Base-by-base conservation (phyloP, 1,284 basidiomycete genomes). In the Fomes fomentarius region DNA sequence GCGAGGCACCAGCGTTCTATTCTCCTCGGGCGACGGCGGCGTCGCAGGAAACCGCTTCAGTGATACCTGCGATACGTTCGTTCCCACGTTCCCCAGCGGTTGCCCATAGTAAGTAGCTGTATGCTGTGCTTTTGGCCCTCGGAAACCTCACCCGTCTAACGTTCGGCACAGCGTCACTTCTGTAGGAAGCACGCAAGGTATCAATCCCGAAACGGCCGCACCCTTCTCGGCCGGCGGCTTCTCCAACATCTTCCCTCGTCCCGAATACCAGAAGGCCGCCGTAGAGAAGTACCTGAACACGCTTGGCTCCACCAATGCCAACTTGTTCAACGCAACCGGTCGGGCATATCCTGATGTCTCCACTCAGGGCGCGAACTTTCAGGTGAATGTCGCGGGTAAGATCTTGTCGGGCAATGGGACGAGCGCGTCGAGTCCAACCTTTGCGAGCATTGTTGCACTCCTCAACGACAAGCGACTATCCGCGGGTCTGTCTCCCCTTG, bases 81-180 rank as follows among this genome's bases (percentile, higher is more conserved):
- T 85, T 53, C 85, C 87, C 11, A 73, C 65, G 0, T 89, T 91
- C 77, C 88, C 87, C 12, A 82, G 85, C 38, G 77, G 78, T 4
- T 79, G 83, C 80, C 71, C 67, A 68, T 76, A 59, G 40, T 47
- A 71, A 70, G 44, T 22, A 24, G 6, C 22, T 22, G n/a, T 2
- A 31, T 19, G 14, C 12, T 37, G 7, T 37, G 35, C 17, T 9
- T 15, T 7, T 37, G n/a, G 30, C n/a, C 14, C 4, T 12, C 25
- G 22, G 10, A 38, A 26, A 28, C 25, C 10, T 24, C 17, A 38
- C 31, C 31, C 15, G 31, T 33, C 31, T 22, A 28, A 17, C 28
- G 19, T 30, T 15, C 35, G n/a, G 35, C 35, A 37, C 12, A 30
- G 28, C 28, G 12, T 86, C 9, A 85, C 83, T 6, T 60, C 81